Evolutionary conservation across 176 grass and related monocot species (phyloP), one percentile per base, ranked within the genome.

Genomic region (Puccinellia tenuiflora): DNA sequence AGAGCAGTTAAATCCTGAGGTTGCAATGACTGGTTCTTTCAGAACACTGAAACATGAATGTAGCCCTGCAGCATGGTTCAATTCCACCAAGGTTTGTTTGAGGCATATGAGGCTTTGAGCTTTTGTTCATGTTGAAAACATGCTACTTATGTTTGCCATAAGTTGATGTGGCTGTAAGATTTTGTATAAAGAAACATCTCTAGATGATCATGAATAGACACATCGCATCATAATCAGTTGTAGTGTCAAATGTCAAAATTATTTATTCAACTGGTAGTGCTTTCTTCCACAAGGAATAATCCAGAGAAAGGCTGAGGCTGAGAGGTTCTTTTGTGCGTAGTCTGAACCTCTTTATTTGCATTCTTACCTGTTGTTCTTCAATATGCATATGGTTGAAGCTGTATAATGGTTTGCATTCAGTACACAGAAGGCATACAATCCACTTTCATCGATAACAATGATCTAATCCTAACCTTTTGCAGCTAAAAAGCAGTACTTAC

Each of bases 11-110:
- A 75, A 87, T 73, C 29, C 48, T 26, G 74, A 79, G n/a, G 43
- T 68, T 87, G 64, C 80, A 77, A 46, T 79, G 48, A 63, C 65
- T 85, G 67, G 21, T 75, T 77, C 90, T 61, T 85, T 86, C 50
- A 74, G 81, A 73, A 68, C 55, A 69, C 35, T 78, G 67, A 88
- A 85, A 79, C 72, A 75, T 72, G 88, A 88, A 66, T 85, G 82
- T 75, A 51, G 74, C 85, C 81, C 85, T 20, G 67, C 76, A 79
- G 73, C 85, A 64, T 93, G 85, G 88, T 78, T 88, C 79, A 86
- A 53, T 73, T 73, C 68, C 82, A 64, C 82, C 9, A 88, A 85
- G 85, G 85, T 92, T 77, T 81, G 77, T 14, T 85, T 57, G 29
- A 72, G 35, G 35, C 42, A 63, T 78, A 55, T 38, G 34, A 45